phyloP scores from a whole-genome alignment of 495 filamentous ascomycete species.

The Apodospora peruviana region DNA sequence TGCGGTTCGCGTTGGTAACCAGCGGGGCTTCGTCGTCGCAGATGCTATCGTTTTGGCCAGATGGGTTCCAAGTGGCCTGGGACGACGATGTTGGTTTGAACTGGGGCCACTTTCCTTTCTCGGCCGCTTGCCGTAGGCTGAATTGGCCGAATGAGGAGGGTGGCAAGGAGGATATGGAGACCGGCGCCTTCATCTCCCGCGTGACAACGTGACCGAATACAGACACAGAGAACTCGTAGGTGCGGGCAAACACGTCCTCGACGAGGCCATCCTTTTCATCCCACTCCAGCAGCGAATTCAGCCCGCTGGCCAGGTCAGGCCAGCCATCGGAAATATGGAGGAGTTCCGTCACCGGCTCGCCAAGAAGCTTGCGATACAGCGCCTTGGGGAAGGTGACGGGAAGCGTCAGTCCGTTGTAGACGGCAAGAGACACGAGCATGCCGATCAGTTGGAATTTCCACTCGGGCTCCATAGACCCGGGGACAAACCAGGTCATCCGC shows the following conservation, averaged over 20 bases:
- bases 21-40: conserved; percentile 44
- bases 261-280: conserved; percentile 66
- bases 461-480: conserved; percentile 68
- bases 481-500: conserved; percentile 80
- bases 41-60: conserved; percentile 27
- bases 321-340: conserved; percentile 82
- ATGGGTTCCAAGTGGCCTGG: conserved; percentile 10
- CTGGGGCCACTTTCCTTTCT: conserved; percentile 35
- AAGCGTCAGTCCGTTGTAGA: conserved; percentile 89
- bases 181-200: conserved; percentile 38
- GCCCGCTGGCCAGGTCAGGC: conserved; percentile 68
- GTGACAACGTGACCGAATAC: conserved; percentile 53
- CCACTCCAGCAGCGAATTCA: conserved; percentile 69
- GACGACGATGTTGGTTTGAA: conserved; percentile 18
- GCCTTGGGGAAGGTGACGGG: conserved; percentile 81
- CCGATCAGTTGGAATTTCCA: conserved; percentile 91
- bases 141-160: neutral
- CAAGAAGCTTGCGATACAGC: conserved; percentile 77
- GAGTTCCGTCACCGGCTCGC: conserved; percentile 55
- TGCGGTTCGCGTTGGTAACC: conserved; percentile 72
- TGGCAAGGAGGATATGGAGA: neutral
- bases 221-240: conserved; percentile 80
- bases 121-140: neutral
- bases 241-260: conserved; percentile 70
- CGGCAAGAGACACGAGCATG: conserved; percentile 78